Conservation (phyloP, 768 basidiomycete species). For the Brasilioporus rufonigricans region DNA sequence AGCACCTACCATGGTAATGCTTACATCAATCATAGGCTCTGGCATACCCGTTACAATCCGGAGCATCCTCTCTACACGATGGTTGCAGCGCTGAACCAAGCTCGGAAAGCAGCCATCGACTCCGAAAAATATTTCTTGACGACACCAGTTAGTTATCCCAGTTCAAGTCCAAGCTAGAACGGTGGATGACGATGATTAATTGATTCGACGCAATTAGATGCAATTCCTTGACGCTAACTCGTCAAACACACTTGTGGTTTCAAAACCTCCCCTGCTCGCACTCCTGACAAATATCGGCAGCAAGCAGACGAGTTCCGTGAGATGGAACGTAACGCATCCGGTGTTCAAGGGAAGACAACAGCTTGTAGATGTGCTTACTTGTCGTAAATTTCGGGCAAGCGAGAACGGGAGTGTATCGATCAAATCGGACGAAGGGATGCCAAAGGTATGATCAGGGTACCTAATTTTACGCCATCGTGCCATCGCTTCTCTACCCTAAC, state of each 20-base stretch:
- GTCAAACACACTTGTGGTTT: conserved; percentile 43
- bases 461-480: background rate
- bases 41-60: conserved; percentile 54
- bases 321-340: conserved; percentile 44
- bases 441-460: conserved; percentile 34
- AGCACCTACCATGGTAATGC: background rate
- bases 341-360: conserved; percentile 40
- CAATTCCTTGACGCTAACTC: conserved; percentile 42
- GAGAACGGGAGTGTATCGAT: conserved; percentile 42
- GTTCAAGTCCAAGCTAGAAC: background rate
- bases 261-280: conserved; percentile 54
- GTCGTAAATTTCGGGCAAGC: conserved; percentile 37
- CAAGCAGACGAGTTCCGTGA: conserved; percentile 28
- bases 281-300: conserved; percentile 56
- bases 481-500: background rate
- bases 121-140: conserved; percentile 44
- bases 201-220: conserved; percentile 34
- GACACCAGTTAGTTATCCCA: conserved; percentile 38
- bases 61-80: conserved; percentile 49
- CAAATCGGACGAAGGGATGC: conserved; percentile 42
- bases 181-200: background rate
- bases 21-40: conserved; percentile 43
- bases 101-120: conserved; percentile 48
- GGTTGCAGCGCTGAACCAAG: conserved; percentile 49
- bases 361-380: conserved; percentile 55